These are phyloP conservation scores for Rhizopogon rudus DNA, from an alignment of 768 basidiomycete genomes.

Conservation along the genomic window DNA sequence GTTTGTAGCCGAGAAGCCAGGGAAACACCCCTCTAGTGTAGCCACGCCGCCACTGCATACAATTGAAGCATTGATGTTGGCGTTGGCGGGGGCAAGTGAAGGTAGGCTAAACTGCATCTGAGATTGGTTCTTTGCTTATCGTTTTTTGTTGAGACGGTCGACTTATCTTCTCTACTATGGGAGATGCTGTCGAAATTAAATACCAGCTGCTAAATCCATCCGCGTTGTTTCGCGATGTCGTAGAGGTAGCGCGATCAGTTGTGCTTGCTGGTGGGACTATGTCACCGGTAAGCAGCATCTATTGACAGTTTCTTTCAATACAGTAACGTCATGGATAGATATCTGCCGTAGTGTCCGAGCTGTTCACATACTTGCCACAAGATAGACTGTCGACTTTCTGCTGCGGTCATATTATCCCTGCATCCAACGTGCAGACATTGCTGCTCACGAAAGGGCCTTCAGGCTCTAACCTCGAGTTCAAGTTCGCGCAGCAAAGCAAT, in stretches of 20 bases:
- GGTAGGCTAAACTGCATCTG: slow-evolving; percentile 33
- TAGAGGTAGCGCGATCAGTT: slow-evolving; percentile 77
- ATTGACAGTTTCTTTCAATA: slow-evolving; percentile 1
- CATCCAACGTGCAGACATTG: slow-evolving; percentile 68
- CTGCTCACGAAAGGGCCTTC: slow-evolving; percentile 72
- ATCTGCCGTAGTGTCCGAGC: slow-evolving; percentile 77
- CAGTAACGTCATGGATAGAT: slow-evolving; percentile 46
- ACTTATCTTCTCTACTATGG: slow-evolving; percentile 51
- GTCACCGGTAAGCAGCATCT: slow-evolving; percentile 69
- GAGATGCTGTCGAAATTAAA: slow-evolving; percentile 57
- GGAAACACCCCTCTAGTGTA: slow-evolving; percentile 17
- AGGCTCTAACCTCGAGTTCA: slow-evolving; percentile 75
- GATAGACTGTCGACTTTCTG: slow-evolving; percentile 76
- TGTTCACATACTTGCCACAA: slow-evolving; percentile 62
- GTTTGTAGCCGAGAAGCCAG: slow-evolving; percentile 4
- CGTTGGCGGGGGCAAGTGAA: slow-evolving; percentile 74
- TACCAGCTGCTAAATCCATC: slow-evolving; percentile 94
- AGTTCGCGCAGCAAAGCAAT: slow-evolving; percentile 69
- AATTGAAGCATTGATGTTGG: slow-evolving; percentile 74
- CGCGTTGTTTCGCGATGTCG: slow-evolving; percentile 79
- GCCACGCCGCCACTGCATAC: slow-evolving; percentile 72
- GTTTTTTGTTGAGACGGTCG: slow-evolving; percentile 58
- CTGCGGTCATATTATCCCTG: slow-evolving; percentile 90
- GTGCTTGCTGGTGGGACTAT: slow-evolving; percentile 95
- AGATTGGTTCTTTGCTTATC: not conserved